These are phyloP conservation scores for Phytophthora syringae DNA, from an alignment of 352 stramenopile genomes.

Conservation along the genomic window DNA sequence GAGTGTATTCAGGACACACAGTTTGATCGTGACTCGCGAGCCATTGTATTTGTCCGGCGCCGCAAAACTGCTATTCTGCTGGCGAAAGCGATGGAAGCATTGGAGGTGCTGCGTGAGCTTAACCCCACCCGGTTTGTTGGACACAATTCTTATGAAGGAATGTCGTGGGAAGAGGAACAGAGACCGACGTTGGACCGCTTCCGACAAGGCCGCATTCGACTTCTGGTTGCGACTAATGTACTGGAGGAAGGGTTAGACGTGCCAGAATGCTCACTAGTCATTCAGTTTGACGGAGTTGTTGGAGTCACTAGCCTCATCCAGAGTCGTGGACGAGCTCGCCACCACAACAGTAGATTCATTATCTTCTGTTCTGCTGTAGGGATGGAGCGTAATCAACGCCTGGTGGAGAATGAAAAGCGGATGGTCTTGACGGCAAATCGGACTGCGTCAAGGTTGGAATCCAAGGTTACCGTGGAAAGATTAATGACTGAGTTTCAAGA, in stretches of 20 bases:
- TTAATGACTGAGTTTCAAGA: conserved; percentile 40
- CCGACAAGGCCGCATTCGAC: conserved; percentile 64
- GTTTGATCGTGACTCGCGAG: conserved; percentile 65
- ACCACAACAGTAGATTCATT: conserved; percentile 64
- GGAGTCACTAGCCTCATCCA: conserved; percentile 82
- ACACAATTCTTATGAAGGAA: conserved; percentile 83
- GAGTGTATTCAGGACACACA: conserved; percentile 47
- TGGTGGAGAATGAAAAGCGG: conserved; percentile 64
- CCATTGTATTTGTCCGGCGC: conserved; percentile 81
- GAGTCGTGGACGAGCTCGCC: conserved; percentile 71
- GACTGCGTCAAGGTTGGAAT: conserved; percentile 45
- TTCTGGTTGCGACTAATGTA: conserved; percentile 83
- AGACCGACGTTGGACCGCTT: conserved; percentile 74
- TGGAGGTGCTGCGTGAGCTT: conserved; percentile 55
- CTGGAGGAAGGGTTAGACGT: conserved; percentile 84
- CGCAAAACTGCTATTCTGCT: conserved; percentile 74
- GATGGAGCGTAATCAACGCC: conserved; percentile 45
- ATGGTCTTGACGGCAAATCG: conserved; percentile 49
- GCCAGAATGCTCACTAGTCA: conserved; percentile 78
- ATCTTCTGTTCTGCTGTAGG: conserved; percentile 65
- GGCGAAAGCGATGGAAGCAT: conserved; percentile 66
- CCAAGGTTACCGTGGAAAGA: conserved; percentile 48
- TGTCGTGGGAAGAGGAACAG: conserved; percentile 84
- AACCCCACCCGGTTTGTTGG: conserved; percentile 83
- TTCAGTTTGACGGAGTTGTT: conserved; percentile 77